Conservation (phyloP, 352 stramenopile species). For the Halophytophthora polymorphica region DNA sequence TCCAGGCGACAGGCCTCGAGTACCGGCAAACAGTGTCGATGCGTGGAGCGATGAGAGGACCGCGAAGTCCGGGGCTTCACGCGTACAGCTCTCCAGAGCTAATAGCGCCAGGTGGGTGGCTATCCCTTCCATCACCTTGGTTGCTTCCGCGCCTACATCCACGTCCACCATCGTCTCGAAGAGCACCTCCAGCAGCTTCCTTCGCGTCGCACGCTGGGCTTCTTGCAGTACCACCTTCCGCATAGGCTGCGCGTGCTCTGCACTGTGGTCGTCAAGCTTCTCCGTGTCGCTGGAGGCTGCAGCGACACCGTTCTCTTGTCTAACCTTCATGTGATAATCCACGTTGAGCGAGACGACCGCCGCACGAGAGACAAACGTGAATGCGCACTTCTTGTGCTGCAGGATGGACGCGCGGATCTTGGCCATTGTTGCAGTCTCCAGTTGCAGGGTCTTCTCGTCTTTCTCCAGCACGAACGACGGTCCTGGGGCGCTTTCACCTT, state of each 20-base stretch:
- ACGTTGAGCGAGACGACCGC: constrained; percentile 57
- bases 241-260: constrained; percentile 29
- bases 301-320: constrained; percentile 13
- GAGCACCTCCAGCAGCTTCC: constrained; percentile 55
- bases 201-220: constrained; percentile 41
- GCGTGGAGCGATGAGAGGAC: constrained; percentile 68
- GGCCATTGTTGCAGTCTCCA: constrained; percentile 64
- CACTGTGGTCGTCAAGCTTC: constrained; percentile 5
- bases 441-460: constrained; percentile 77
- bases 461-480: constrained; percentile 72
- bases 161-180: constrained; percentile 76
- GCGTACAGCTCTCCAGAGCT: constrained; percentile 45
- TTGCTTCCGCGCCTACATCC: constrained; percentile 63
- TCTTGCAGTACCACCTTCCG: constrained; percentile 50
- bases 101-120: constrained; percentile 53
- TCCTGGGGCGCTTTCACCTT: constrained; percentile 31
- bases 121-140: constrained; percentile 50
- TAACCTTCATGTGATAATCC: constrained; percentile 23
- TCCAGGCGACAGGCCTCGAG: constrained; percentile 71
- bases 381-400: constrained; percentile 73
- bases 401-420: constrained; percentile 68
- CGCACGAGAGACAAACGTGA: constrained; percentile 60
- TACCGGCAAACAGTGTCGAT: constrained; percentile 72
- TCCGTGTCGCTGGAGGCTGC: constrained; percentile 11
- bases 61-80: constrained; percentile 60